Percentiles rank a stretch among this genome's conserved stretches.
Conservation (phyloP, 768 basidiomycete genomes). For the Chlorophyllum brunneum region DNA sequence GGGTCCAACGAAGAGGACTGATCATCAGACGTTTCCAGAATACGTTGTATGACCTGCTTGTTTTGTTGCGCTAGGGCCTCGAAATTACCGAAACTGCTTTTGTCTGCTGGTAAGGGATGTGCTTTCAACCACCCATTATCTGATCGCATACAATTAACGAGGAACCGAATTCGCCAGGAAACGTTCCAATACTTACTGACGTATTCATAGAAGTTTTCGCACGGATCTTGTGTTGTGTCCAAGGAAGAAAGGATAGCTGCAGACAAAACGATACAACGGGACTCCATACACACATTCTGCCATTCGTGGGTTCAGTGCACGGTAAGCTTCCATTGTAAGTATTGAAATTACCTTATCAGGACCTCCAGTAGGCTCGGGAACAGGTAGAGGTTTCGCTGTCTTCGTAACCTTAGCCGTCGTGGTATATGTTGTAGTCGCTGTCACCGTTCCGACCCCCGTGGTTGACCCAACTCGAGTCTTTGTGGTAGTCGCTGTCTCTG, state of each 20-base stretch:
- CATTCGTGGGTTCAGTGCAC: background rate
- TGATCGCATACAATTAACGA: constrained; percentile 26
- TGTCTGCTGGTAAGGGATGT: constrained; percentile 86
- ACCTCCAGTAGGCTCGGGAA: constrained; percentile 46
- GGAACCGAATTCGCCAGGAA: too few relatives aligned
- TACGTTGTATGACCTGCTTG: constrained; percentile 67
- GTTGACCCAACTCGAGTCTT: constrained; percentile 21
- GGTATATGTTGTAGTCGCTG: constrained; percentile 25
- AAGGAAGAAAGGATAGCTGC: constrained; percentile 78
- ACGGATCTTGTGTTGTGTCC: constrained; percentile 84
- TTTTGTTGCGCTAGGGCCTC: constrained; percentile 71
- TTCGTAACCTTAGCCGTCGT: constrained; percentile 27
- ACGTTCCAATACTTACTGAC: constrained; percentile 61
- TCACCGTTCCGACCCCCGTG: constrained; percentile 15
- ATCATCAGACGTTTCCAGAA: constrained; percentile 46
- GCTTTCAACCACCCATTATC: constrained; percentile 85
- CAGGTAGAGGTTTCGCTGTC: constrained; percentile 32
- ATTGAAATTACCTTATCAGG: constrained; percentile 45
- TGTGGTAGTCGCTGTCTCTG: constrained; percentile 36
- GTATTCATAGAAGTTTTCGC: constrained; percentile 92
- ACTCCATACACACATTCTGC: constrained; percentile 67
- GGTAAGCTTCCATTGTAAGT: background rate
- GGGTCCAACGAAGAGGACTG: constrained; percentile 30
- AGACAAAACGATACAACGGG: constrained; percentile 79
- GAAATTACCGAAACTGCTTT: constrained; percentile 70